phyloP scores from a whole-genome alignment of 2,329 filamentous ascomycete species.

The Fusarium transvaalense region DNA sequence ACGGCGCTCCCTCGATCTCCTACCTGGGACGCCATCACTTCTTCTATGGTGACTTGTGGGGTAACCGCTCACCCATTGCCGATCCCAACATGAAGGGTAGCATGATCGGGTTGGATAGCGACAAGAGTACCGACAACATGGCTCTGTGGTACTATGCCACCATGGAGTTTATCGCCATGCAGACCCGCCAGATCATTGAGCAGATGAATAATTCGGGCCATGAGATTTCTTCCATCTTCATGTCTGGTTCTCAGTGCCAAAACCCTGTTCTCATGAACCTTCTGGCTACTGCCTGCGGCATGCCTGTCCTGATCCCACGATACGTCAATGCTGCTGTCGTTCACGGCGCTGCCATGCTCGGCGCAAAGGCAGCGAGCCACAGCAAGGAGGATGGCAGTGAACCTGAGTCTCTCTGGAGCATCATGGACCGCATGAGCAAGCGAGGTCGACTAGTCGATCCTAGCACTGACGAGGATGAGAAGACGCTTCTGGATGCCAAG shows the following conservation, averaged over 20 bases:
- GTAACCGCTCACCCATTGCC: slow-evolving; percentile 93
- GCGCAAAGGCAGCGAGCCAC: slow-evolving; percentile 93
- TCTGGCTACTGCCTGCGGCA: slow-evolving; percentile 88
- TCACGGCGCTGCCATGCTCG: slow-evolving; percentile 98
- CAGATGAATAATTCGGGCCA: slow-evolving; percentile 94
- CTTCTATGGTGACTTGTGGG: slow-evolving; percentile 98
- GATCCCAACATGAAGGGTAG: slow-evolving; percentile 94
- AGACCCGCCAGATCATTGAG: slow-evolving; percentile 95
- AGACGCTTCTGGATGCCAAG: slow-evolving; percentile 85
- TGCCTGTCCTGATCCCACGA: slow-evolving; percentile 92
- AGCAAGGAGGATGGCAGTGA: slow-evolving; percentile 74
- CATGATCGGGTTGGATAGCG: slow-evolving; percentile 86
- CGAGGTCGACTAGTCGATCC: slow-evolving; percentile 87
- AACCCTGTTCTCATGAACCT: slow-evolving; percentile 93
- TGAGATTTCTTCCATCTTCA: slow-evolving; percentile 92
- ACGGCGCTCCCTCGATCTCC: slow-evolving; percentile 79
- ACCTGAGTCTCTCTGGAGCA: slow-evolving; percentile 90
- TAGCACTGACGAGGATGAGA: slow-evolving; percentile 77
- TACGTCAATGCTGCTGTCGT: slow-evolving; percentile 97
- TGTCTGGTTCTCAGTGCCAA: slow-evolving; percentile 98
- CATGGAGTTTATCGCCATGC: slow-evolving; percentile 97
- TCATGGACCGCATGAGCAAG: slow-evolving; percentile 99
- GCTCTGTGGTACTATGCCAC: slow-evolving; percentile 94
- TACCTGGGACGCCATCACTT: slow-evolving; percentile 95
- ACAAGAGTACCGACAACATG: slow-evolving; percentile 88